Evolutionary conservation across 352 stramenopile genomes (phyloP).

Genomic region (Phytophthora pistaciae): DNA sequence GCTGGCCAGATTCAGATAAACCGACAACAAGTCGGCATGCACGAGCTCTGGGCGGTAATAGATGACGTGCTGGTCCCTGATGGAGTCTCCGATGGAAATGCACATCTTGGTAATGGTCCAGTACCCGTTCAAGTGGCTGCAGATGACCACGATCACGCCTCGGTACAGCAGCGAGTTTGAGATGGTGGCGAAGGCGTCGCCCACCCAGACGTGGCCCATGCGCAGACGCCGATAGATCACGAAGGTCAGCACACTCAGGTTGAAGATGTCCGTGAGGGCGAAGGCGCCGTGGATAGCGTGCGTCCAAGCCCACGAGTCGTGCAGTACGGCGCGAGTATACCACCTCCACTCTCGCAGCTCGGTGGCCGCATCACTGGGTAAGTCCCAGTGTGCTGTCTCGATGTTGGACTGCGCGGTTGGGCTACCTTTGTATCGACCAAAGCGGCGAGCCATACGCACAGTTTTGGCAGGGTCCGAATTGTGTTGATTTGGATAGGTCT

Average conservation of each 20-base stretch:
- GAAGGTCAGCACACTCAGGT: background rate
- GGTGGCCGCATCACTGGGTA: background rate
- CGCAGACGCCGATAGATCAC: background rate
- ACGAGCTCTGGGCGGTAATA: background rate
- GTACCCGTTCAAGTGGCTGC: conserved; percentile 2
- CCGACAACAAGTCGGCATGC: background rate
- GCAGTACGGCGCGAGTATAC: background rate
- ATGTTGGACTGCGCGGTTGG: background rate
- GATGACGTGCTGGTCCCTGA: background rate
- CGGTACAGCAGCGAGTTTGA: background rate
- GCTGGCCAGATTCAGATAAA: background rate
- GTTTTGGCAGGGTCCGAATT: background rate
- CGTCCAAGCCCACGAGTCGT: background rate
- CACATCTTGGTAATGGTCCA: conserved; percentile 3
- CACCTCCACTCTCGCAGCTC: conserved; percentile 1
- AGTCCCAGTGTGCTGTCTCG: background rate
- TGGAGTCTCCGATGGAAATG: conserved; percentile 1
- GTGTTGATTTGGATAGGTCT: background rate
- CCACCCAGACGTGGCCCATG: background rate
- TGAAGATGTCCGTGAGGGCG: background rate
- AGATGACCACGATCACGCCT: background rate
- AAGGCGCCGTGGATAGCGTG: background rate
- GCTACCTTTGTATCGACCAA: background rate
- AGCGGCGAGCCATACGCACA: background rate
- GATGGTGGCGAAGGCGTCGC: background rate